A percentile compares a stretch with the other conserved stretches of the same genome.
phyloP scores from a whole-genome alignment of 345 rosid species.

The Citrus glauca region DNA sequence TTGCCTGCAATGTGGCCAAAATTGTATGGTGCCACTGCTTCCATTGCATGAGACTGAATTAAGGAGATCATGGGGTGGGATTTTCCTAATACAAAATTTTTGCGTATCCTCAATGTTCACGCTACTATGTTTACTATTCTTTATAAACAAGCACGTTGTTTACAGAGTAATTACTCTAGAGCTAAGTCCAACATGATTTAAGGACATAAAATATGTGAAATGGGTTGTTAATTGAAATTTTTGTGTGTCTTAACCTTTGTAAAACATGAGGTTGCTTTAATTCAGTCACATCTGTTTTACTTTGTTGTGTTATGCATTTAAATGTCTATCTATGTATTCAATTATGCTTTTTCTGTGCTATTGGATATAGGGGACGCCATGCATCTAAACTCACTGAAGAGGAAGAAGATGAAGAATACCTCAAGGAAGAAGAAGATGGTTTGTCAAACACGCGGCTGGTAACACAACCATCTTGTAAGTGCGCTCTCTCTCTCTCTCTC shows the following conservation, averaged over 20 bases:
- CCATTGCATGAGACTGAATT: not conserved
- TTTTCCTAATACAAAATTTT: not conserved
- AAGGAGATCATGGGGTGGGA: not conserved
- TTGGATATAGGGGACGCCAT: constrained; percentile 81
- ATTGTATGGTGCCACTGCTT: not conserved
- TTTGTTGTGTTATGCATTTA: not conserved
- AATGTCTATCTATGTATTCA: not conserved
- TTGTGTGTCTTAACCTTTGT: not conserved
- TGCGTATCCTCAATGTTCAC: not conserved
- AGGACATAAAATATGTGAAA: not conserved
- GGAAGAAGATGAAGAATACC: constrained; percentile 97
- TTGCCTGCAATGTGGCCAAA: not conserved
- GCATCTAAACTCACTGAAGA: constrained; percentile 96
- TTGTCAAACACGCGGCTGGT: constrained; percentile 76
- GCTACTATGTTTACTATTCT: not conserved
- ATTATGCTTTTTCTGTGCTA: not conserved
- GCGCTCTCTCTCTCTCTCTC: not conserved
- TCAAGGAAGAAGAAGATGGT: constrained; percentile 95
- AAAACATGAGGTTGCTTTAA: not conserved
- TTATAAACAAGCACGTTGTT: not conserved
- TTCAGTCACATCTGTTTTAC: not conserved
- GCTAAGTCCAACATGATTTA: not conserved
- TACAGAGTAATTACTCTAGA: not conserved
- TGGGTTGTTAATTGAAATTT: not conserved
- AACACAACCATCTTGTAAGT: constrained; percentile 93